Conservation (phyloP, 2,329 filamentous ascomycete species). For the Trichoderma sp. region DNA sequence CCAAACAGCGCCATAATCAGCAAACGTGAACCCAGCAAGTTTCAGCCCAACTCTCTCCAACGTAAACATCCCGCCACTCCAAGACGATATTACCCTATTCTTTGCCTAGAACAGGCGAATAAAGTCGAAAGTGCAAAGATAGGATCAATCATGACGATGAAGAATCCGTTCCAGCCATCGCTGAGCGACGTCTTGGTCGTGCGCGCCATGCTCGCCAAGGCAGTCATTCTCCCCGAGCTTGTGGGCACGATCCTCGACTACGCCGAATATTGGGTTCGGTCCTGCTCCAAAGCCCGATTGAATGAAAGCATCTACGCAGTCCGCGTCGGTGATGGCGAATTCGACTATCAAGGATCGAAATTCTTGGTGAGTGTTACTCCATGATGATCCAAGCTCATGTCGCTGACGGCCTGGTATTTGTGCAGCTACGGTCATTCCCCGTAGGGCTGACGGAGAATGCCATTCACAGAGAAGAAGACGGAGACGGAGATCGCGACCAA, state of each 20-base stretch:
- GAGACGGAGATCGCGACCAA: not conserved
- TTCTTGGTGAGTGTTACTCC: constrained; percentile 8
- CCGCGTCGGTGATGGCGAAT: not conserved
- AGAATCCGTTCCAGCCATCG: constrained; percentile 41
- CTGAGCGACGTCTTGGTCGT: constrained; percentile 54
- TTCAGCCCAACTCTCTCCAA: not conserved
- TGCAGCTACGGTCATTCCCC: constrained; percentile 24
- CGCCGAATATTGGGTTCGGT: constrained; percentile 65
- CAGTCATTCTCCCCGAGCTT: constrained; percentile 56
- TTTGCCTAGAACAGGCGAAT: not conserved
- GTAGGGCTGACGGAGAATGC: constrained; percentile 13
- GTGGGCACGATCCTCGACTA: constrained; percentile 59
- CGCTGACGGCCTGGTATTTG: not conserved
- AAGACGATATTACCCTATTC: not conserved
- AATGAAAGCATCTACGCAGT: not conserved
- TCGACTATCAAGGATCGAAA: not conserved
- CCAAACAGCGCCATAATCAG: constrained; percentile 2
- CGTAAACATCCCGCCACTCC: not conserved
- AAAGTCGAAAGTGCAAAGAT: fast-evolving
- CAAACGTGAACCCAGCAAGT: not conserved
- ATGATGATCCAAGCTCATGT: not conserved
- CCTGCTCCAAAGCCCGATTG: constrained; percentile 40
- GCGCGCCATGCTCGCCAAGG: constrained; percentile 50
- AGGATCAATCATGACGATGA: not conserved
- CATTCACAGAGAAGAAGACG: not conserved